Evolutionary conservation across 495 filamentous ascomycete species (phyloP).

Genomic region (Neohortaea acidophila): DNA sequence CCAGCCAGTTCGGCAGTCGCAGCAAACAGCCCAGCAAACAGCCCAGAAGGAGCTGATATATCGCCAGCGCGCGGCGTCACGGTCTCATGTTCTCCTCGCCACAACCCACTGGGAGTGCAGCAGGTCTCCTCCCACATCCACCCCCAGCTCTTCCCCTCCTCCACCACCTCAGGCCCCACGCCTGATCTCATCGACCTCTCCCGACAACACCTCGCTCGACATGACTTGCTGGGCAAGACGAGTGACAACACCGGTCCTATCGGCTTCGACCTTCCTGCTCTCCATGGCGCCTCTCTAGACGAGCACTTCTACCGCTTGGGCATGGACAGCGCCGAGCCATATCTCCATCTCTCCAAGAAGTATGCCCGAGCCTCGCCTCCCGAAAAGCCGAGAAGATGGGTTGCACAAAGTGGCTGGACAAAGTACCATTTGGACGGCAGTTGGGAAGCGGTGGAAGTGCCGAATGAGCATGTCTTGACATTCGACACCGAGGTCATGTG

Average conservation of each 20-base stretch:
- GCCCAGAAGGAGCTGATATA: neutral
- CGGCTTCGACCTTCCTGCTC: constrained; percentile 65
- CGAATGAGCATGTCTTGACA: constrained; percentile 63
- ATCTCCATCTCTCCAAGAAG: constrained; percentile 54
- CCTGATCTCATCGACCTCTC: constrained; percentile 62
- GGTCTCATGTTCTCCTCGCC: constrained; percentile 45
- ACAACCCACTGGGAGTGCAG: constrained; percentile 89
- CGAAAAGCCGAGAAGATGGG: constrained; percentile 65
- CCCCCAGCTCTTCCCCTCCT: constrained; percentile 62
- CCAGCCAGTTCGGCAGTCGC: constrained; percentile 5
- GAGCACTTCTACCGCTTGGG: constrained; percentile 92
- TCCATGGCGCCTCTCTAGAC: constrained; percentile 71
- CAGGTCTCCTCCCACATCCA: constrained; percentile 73
- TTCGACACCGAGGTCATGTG: constrained; percentile 98
- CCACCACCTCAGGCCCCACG: constrained; percentile 40
- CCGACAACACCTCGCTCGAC: constrained; percentile 65
- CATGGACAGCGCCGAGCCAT: constrained; percentile 78
- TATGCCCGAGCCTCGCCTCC: constrained; percentile 54
- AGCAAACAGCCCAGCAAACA: neutral
- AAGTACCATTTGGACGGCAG: constrained; percentile 68
- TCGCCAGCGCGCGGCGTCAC: constrained; percentile 3
- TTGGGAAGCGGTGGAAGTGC: constrained; percentile 54
- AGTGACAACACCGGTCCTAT: constrained; percentile 59
- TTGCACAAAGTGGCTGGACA: constrained; percentile 76
- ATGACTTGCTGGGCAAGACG: constrained; percentile 83